Percentiles rank a stretch among this genome's conserved stretches.
These are phyloP conservation scores for Cercospora nicotianae DNA, from an alignment of 2,329 filamentous ascomycete species.

Conservation along the genomic window DNA sequence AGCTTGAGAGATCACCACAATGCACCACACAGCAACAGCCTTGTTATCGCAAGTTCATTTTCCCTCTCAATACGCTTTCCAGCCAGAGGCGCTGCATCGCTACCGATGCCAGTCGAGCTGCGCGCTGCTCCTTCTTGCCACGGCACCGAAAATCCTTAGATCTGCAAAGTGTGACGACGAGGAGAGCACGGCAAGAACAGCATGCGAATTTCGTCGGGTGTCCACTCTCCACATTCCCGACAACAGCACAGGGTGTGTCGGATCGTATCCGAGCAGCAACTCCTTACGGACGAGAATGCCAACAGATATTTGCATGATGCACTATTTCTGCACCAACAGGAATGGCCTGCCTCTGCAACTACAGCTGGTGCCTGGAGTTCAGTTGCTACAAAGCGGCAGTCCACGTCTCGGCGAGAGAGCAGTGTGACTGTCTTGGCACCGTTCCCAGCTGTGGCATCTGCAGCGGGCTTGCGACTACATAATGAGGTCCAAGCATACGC, in stretches of 20 bases:
- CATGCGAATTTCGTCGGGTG: not conserved
- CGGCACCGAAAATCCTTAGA: not conserved
- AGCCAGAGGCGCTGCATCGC: not conserved
- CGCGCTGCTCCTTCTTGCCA: not conserved
- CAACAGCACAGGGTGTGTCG: not conserved
- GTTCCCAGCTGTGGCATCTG: not conserved
- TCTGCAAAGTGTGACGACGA: not conserved
- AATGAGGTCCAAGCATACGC: not conserved
- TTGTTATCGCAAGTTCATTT: not conserved
- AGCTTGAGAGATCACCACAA: not conserved
- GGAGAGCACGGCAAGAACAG: not conserved
- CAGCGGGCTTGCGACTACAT: not conserved
- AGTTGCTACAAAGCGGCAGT: not conserved
- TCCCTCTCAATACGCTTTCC: not conserved
- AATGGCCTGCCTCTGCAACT: not conserved
- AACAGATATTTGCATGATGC: not conserved
- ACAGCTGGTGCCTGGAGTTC: not conserved
- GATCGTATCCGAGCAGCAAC: not conserved
- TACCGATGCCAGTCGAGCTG: not conserved
- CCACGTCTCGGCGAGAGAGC: not conserved
- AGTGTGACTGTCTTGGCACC: not conserved
- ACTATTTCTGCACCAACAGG: not conserved
- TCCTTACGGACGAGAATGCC: not conserved
- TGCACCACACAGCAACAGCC: not conserved
- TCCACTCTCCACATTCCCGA: constrained; percentile 8